phyloP scores from a whole-genome alignment of 306 rosid genomes.

The Lathyrus aphaca region DNA sequence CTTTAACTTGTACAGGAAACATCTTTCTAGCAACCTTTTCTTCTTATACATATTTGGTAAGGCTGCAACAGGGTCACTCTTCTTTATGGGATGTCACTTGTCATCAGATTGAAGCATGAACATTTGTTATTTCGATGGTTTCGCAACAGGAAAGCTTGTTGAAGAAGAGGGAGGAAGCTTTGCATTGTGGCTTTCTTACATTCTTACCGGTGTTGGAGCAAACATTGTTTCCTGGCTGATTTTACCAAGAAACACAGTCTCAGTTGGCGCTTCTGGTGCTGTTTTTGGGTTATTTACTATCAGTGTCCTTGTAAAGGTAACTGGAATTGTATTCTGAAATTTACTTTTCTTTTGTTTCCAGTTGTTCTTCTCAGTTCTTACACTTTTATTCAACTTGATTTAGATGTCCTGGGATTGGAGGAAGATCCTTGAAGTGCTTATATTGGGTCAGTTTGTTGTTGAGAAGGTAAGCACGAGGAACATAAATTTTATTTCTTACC shows the following conservation, averaged over 20 bases:
- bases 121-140: slow-evolving; percentile 19
- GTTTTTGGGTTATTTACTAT: slow-evolving; percentile 90
- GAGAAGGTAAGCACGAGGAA: slow-evolving; percentile 67
- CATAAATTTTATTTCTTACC: slow-evolving; percentile 20
- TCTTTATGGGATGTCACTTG: slow-evolving; percentile 30
- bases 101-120: slow-evolving; percentile 25
- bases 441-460: slow-evolving; percentile 90
- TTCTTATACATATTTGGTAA: slow-evolving; percentile 94
- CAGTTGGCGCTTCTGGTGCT: slow-evolving; percentile 99
- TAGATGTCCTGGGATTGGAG: slow-evolving; percentile 99
- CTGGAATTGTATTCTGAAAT: slow-evolving; percentile 21
- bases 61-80: slow-evolving; percentile 54
- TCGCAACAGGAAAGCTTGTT: slow-evolving; percentile 78
- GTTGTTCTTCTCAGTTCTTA: slow-evolving; percentile 28
- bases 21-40: slow-evolving; percentile 97
- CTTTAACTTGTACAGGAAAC: slow-evolving; percentile 72
- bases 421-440: slow-evolving; percentile 97
- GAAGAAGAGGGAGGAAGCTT: slow-evolving; percentile 99
- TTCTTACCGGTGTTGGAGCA: slow-evolving; percentile 90
- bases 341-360: slow-evolving; percentile 1
- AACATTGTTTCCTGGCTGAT: slow-evolving; percentile 92
- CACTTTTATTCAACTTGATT: slow-evolving; percentile 27
- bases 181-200: slow-evolving; percentile 89
- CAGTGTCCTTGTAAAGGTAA: slow-evolving; percentile 91
- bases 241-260: slow-evolving; percentile 88